phyloP scores from a whole-genome alignment of 73 alveolate species.

The Paramecium tetraurelia region DNA sequence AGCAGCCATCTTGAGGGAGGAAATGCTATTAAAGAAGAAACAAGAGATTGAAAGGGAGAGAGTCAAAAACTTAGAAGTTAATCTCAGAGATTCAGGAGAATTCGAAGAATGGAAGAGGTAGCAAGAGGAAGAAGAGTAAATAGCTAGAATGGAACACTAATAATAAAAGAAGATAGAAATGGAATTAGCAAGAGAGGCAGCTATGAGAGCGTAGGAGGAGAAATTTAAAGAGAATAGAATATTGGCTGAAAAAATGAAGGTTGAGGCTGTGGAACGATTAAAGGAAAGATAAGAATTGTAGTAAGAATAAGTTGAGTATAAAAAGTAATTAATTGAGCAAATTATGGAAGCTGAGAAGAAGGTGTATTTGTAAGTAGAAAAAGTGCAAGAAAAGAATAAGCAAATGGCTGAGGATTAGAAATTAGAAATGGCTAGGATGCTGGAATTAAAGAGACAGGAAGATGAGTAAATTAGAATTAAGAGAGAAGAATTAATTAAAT shows the following conservation, averaged over 20 bases:
- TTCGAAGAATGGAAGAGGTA: slow-evolving; percentile 92
- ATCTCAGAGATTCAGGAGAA: slow-evolving; percentile 94
- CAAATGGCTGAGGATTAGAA: slow-evolving; percentile 87
- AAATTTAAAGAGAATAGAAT: slow-evolving; percentile 88
- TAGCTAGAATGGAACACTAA: slow-evolving; percentile 88
- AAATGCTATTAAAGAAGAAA: slow-evolving; percentile 79
- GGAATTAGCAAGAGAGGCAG: slow-evolving; percentile 97
- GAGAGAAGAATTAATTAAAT: slow-evolving; percentile 94
- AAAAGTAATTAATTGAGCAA: slow-evolving; percentile 73
- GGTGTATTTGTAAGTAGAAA: slow-evolving; percentile 74
- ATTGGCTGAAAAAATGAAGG: slow-evolving; percentile 85
- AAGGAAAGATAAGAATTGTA: slow-evolving; percentile 81
- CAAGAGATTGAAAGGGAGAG: slow-evolving; percentile 89
- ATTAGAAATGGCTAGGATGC: slow-evolving; percentile 84
- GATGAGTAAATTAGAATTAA: slow-evolving; percentile 85
- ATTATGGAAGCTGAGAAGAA: slow-evolving; percentile 77
- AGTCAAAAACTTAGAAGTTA: slow-evolving; percentile 88
- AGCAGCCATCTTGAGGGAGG: slow-evolving; percentile 97
- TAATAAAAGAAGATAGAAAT: slow-evolving; percentile 96
- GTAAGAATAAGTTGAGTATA: slow-evolving; percentile 81
- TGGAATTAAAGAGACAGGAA: slow-evolving; percentile 87
- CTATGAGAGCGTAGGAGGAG: slow-evolving; percentile 92
- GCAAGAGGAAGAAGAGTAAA: slow-evolving; percentile 92
- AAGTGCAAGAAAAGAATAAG: slow-evolving; percentile 81
- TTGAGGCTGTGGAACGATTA: slow-evolving; percentile 70